phyloP scores from a whole-genome alignment of 2,329 filamentous ascomycete genomes.

The Monilinia fructigena region DNA sequence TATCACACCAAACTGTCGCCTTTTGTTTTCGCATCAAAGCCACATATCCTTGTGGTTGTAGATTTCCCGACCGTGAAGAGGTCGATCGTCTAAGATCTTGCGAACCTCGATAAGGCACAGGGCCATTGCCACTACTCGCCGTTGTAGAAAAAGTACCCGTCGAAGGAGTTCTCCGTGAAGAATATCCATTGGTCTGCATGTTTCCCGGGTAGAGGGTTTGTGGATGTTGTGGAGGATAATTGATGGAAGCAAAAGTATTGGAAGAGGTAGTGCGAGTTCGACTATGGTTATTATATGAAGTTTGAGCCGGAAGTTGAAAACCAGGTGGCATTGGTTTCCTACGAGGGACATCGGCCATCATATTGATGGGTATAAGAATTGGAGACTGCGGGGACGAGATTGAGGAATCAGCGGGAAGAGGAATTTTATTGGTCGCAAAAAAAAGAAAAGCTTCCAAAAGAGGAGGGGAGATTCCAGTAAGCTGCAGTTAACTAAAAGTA shows the following conservation, averaged over 20 bases:
- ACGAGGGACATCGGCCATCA: conserved; percentile 38
- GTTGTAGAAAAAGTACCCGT: conserved; percentile 71
- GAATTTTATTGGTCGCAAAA: conserved; percentile 14
- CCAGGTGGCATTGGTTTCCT: conserved; percentile 37
- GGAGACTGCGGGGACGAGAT: conserved; percentile 12
- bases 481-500: conserved; percentile 17
- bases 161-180: conserved; percentile 59
- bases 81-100: conserved; percentile 72
- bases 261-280: conserved; percentile 45
- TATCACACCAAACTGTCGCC: conserved; percentile 97
- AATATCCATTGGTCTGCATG: conserved; percentile 37
- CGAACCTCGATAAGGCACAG: conserved; percentile 55
- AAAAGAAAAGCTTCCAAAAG: conserved; percentile 7
- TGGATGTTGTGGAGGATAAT: conserved; percentile 26
- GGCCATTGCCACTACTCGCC: conserved; percentile 50
- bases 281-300: conserved; percentile 31
- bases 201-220: conserved; percentile 25
- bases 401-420: conserved; percentile 7
- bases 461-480: conserved; percentile 17
- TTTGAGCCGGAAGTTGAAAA: conserved; percentile 30
- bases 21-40: conserved; percentile 96
- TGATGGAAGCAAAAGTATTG: conserved; percentile 33
- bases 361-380: conserved; percentile 22
- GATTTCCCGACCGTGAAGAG: conserved; percentile 67
- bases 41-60: conserved; percentile 72